Evolutionary conservation across 768 basidiomycete genomes (phyloP).

Genomic region (Tulasnella sp.): DNA sequence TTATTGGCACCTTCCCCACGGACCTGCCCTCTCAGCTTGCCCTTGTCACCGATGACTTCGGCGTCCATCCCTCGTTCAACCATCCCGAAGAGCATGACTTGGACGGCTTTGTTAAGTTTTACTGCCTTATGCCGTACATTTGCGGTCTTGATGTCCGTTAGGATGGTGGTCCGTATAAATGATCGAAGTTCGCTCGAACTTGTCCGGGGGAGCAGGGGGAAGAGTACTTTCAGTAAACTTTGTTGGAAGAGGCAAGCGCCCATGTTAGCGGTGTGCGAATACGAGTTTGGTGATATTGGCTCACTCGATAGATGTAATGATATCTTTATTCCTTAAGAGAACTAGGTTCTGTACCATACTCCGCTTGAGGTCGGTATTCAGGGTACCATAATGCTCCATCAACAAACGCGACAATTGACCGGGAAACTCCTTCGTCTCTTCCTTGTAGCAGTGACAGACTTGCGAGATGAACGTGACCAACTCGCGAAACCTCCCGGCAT

Average conservation of each 20-base stretch:
- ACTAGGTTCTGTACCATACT: constrained; percentile 86
- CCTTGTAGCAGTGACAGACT: constrained; percentile 91
- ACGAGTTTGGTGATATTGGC: not conserved
- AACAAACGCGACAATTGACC: constrained; percentile 72
- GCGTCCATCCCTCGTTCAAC: too few species aligned
- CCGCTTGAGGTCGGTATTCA: constrained; percentile 77
- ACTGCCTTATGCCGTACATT: constrained; percentile 87
- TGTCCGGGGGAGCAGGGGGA: constrained; percentile 92
- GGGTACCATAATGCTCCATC: constrained; percentile 67
- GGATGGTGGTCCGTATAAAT: constrained; percentile 87
- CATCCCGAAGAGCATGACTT: constrained; percentile 94
- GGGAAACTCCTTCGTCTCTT: constrained; percentile 83
- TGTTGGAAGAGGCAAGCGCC: not conserved
- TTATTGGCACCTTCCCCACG: too few species aligned
- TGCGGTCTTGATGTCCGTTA: constrained; percentile 87
- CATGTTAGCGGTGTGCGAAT: not conserved
- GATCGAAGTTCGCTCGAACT: constrained; percentile 77
- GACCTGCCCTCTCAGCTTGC: too few species aligned
- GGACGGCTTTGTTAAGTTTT: constrained; percentile 92
- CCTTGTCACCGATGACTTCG: too few species aligned
- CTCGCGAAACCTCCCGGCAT: constrained; percentile 79
- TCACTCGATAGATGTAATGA: too few species aligned
- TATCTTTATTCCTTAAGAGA: constrained; percentile 83
- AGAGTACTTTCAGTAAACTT: constrained; percentile 85
- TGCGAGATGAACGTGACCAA: constrained; percentile 89